phyloP scores from a whole-genome alignment of 306 rosid species.

The Trichosanthes cucumerina region DNA sequence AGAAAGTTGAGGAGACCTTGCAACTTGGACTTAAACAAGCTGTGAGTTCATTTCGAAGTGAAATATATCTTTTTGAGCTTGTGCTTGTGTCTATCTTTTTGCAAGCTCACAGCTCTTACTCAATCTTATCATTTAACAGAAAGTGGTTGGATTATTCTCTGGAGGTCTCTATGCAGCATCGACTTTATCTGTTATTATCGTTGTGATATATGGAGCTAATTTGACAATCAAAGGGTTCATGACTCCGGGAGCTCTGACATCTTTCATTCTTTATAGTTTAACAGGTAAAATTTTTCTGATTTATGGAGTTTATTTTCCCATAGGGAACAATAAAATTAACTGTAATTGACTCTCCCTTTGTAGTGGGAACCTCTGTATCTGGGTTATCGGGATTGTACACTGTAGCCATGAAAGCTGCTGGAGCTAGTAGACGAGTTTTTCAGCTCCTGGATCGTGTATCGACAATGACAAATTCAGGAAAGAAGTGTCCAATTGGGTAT shows the following conservation, averaged over 20 bases:
- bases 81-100: background rate
- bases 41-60: constrained; percentile 34
- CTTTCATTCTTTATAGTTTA: constrained; percentile 83
- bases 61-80: constrained; percentile 6
- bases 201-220: constrained; percentile 73
- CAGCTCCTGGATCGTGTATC: constrained; percentile 70
- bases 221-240: constrained; percentile 61
- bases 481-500: constrained; percentile 64
- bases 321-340: background rate
- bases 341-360: background rate
- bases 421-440: constrained; percentile 80
- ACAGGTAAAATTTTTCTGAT: constrained; percentile 37
- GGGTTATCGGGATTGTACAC: constrained; percentile 69
- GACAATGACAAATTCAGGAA: constrained; percentile 54
- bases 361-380: constrained; percentile 67
- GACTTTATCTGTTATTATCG: constrained; percentile 55
- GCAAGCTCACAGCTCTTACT: background rate
- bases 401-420: constrained; percentile 72
- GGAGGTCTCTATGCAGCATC: constrained; percentile 83
- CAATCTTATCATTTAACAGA: constrained; percentile 26
- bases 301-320: background rate
- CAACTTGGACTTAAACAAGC: constrained; percentile 70
- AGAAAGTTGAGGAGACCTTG: constrained; percentile 66
- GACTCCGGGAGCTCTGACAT: constrained; percentile 64
- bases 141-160: constrained; percentile 60